These are phyloP conservation scores for Candida takata DNA, from an alignment of 805 yeast genomes.

Conservation along the genomic window DNA sequence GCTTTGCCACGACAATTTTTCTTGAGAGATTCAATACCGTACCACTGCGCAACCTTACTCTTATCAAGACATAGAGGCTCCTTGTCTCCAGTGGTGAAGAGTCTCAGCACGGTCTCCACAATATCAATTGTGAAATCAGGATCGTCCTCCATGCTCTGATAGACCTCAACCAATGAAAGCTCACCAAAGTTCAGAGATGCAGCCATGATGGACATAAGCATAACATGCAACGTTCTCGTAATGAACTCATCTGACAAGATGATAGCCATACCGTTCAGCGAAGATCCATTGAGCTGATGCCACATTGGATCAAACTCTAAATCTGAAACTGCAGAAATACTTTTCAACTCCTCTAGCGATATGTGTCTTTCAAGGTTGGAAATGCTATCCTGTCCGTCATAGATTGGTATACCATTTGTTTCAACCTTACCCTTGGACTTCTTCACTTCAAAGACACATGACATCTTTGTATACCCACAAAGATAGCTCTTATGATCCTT, in stretches of 20 bases:
- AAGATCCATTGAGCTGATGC: slow-evolving; percentile 49
- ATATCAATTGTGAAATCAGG: slow-evolving; percentile 34
- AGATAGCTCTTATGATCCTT: slow-evolving; percentile 21
- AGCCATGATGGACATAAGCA: slow-evolving; percentile 33
- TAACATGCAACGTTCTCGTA: slow-evolving; percentile 28
- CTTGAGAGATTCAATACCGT: slow-evolving; percentile 49
- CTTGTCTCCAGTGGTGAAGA: slow-evolving; percentile 31
- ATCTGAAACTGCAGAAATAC: slow-evolving; percentile 46
- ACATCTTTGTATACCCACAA: slow-evolving; percentile 29
- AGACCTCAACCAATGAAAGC: slow-evolving; percentile 26
- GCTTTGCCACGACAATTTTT: slow-evolving; percentile 27
- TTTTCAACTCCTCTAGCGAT: slow-evolving; percentile 27
- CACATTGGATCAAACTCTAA: slow-evolving; percentile 47
- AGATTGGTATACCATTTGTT: slow-evolving; percentile 29
- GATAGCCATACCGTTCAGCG: slow-evolving; percentile 37
- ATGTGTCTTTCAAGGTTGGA: slow-evolving; percentile 3
- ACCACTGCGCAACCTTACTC: slow-evolving; percentile 46
- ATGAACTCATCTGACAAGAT: slow-evolving; percentile 29
- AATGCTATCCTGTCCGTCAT: slow-evolving; percentile 25
- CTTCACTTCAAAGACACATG: slow-evolving; percentile 32
- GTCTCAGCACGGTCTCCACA: slow-evolving; percentile 42
- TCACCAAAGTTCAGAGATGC: slow-evolving; percentile 25
- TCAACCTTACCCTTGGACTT: slow-evolving; percentile 27
- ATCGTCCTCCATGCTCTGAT: slow-evolving; percentile 24
- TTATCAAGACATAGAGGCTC: slow-evolving; percentile 35